Evolutionary conservation across 495 filamentous ascomycete genomes (phyloP).

Genomic region (Tetracladium setigerum): DNA sequence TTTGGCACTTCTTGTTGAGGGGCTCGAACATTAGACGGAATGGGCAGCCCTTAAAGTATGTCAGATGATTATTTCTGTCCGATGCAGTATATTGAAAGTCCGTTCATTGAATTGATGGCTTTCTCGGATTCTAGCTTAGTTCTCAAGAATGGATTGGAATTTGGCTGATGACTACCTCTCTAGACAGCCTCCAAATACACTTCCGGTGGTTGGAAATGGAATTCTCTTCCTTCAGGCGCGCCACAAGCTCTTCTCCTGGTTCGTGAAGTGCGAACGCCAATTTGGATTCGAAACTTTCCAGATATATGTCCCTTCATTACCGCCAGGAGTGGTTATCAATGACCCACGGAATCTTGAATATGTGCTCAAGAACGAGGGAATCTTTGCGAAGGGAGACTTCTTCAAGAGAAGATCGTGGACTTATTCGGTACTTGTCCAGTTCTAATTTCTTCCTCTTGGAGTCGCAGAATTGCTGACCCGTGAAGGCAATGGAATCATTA

Average conservation of each 20-base stretch:
- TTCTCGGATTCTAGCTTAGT: background rate
- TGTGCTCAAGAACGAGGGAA: conserved; percentile 48
- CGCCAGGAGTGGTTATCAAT: conserved; percentile 50
- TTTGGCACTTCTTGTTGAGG: conserved; percentile 20
- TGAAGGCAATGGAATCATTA: conserved; percentile 52
- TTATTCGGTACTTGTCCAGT: conserved; percentile 37
- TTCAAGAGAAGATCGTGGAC: conserved; percentile 49
- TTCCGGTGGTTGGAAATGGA: conserved; percentile 51
- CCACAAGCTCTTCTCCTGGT: conserved; percentile 51
- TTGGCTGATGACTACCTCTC: conserved; percentile 1
- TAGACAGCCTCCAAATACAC: conserved; percentile 43
- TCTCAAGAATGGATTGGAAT: background rate
- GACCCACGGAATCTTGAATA: conserved; percentile 51
- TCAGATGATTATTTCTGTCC: too few relatives aligned
- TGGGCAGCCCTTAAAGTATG: conserved; percentile 27
- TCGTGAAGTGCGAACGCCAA: conserved; percentile 43
- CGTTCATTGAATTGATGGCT: too few relatives aligned
- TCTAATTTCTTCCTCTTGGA: background rate
- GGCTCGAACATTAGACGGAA: conserved; percentile 26
- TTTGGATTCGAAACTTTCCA: conserved; percentile 49
- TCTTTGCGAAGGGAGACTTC: conserved; percentile 51
- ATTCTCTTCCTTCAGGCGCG: conserved; percentile 48
- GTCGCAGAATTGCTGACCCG: background rate
- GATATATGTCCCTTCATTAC: conserved; percentile 48
- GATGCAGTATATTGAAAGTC: too few relatives aligned